A percentile compares a stretch with the other conserved stretches of the same genome.
Evolutionary conservation across 345 rosid species (phyloP).

Genomic region (Moricandia arvensis): DNA sequence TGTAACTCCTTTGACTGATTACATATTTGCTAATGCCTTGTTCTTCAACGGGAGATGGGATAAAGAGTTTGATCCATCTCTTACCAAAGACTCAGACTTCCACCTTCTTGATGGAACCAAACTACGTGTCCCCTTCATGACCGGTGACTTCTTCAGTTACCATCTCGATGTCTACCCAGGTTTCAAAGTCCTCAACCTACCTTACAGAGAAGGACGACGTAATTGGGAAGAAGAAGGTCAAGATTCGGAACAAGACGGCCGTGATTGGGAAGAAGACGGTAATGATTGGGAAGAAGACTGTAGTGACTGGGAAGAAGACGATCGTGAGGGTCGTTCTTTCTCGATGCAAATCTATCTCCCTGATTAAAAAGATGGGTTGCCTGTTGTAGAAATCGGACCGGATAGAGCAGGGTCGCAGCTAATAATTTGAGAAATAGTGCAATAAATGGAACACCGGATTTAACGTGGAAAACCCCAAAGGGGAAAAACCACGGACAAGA

Average conservation of each 20-base stretch:
- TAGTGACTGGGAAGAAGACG: not conserved
- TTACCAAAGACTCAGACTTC: slow-evolving; percentile 21
- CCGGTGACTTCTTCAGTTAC: not conserved
- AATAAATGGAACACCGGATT: too few species aligned
- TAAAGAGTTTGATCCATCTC: not conserved
- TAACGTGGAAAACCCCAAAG: too few species aligned
- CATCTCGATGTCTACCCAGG: slow-evolving; percentile 6
- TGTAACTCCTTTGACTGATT: slow-evolving; percentile 1
- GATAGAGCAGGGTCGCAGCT: too few species aligned
- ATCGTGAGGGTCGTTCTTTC: not conserved
- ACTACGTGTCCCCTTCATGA: slow-evolving; percentile 27
- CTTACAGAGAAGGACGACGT: not conserved
- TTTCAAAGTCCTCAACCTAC: slow-evolving; percentile 12
- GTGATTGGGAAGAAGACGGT: too few species aligned
- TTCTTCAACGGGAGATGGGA: slow-evolving; percentile 26
- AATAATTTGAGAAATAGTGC: too few species aligned
- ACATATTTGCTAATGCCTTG: slow-evolving; percentile 22
- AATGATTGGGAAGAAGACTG: too few species aligned
- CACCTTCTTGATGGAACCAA: slow-evolving; percentile 27
- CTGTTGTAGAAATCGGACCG: too few species aligned
- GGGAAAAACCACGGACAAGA: too few species aligned
- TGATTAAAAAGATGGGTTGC: slow-evolving; percentile 25
- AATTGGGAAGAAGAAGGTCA: not conserved
- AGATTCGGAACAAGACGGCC: too few species aligned
- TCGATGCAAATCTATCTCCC: slow-evolving; percentile 16